Percentiles rank a stretch among this genome's conserved stretches.
Evolutionary conservation across 257 asterid genomes (phyloP).

Genomic region (Pogostemon cablin): DNA sequence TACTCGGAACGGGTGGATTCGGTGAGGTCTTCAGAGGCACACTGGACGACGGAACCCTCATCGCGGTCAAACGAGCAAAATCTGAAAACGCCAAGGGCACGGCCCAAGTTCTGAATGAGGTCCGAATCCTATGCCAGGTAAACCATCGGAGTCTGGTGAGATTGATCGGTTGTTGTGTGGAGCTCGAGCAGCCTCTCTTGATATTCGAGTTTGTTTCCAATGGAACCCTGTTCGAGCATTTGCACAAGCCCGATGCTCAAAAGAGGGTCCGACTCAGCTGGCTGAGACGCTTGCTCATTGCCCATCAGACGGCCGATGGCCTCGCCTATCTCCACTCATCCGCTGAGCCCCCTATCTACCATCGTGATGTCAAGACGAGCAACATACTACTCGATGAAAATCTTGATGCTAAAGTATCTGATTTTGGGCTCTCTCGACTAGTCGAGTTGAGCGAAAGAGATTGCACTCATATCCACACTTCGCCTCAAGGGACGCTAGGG

Average conservation of each 20-base stretch:
- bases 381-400: slow-evolving; percentile 55
- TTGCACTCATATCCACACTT: slow-evolving; percentile 51
- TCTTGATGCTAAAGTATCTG: slow-evolving; percentile 61
- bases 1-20: slow-evolving; percentile 66
- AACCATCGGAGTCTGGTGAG: slow-evolving; percentile 59
- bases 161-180: slow-evolving; percentile 62
- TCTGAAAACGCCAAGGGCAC: slow-evolving; percentile 58
- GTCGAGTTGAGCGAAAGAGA: slow-evolving; percentile 56
- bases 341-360: slow-evolving; percentile 58
- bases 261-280: slow-evolving; percentile 42
- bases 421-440: slow-evolving; percentile 58
- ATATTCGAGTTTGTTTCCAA: slow-evolving; percentile 52
- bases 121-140: slow-evolving; percentile 61
- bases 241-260: slow-evolving; percentile 40
- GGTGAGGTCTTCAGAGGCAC: slow-evolving; percentile 67
- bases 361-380: slow-evolving; percentile 63
- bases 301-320: slow-evolving; percentile 51
- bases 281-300: slow-evolving; percentile 49
- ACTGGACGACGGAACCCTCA: slow-evolving; percentile 48
- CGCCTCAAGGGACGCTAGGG: slow-evolving; percentile 68
- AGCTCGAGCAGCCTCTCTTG: slow-evolving; percentile 58
- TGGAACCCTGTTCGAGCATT: slow-evolving; percentile 59
- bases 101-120: slow-evolving; percentile 58
- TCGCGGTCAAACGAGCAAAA: slow-evolving; percentile 67
- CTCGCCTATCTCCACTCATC: slow-evolving; percentile 65